Percentiles rank a stretch among this genome's conserved stretches.
These are phyloP conservation scores for Syncephalis plumigaleata DNA, from an alignment of 371 early-diverging fungal species.

Conservation along the genomic window DNA sequence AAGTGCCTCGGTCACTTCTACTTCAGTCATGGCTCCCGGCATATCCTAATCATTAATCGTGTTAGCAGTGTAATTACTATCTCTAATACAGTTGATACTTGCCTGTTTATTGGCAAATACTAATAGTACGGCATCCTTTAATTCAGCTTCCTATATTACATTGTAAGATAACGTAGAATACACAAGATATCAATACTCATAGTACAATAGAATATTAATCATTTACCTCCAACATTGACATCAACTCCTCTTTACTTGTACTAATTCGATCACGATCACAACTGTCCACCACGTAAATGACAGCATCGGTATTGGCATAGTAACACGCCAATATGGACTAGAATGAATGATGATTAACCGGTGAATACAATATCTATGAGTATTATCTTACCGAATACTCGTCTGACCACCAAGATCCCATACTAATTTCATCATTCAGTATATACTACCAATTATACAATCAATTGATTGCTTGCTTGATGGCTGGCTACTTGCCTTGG, in stretches of 20 bases:
- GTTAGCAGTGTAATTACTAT: neutral
- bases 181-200: no score
- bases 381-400: conserved; percentile 10
- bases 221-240: conserved; percentile 46
- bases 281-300: conserved; percentile 94
- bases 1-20: conserved; percentile 84
- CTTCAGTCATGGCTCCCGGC: conserved; percentile 81
- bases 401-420: conserved; percentile 88
- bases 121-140: conserved; percentile 72
- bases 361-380: no score
- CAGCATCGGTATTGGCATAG: conserved; percentile 93
- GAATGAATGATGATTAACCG: no score
- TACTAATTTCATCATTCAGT: conserved; percentile 15
- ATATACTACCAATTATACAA: neutral
- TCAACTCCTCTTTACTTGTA: conserved; percentile 75
- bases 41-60: conserved; percentile 37
- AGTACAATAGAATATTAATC: no score
- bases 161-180: no score
- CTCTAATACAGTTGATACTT: neutral
- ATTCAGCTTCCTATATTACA: conserved; percentile 86
- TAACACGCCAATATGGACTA: conserved; percentile 78
- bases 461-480: neutral
- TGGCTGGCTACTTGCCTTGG: conserved; percentile 26
- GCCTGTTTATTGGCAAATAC: conserved; percentile 91
- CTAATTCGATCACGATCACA: conserved; percentile 82